These are phyloP conservation scores for Lentinula edodes DNA, from an alignment of 768 basidiomycete genomes.

Conservation along the genomic window DNA sequence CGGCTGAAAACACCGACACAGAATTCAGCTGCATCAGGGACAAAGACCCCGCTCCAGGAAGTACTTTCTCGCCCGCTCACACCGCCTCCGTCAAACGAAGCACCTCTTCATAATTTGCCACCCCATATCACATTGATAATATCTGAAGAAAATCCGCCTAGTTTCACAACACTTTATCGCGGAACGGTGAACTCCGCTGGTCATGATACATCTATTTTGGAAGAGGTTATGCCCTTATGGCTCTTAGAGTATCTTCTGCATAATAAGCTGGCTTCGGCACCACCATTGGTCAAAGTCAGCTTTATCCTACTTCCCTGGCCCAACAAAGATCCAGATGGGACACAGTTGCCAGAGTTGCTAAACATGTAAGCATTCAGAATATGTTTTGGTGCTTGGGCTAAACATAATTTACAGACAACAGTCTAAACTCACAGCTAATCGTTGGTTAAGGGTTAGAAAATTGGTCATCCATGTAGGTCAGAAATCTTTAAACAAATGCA, in stretches of 20 bases:
- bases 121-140: conserved; percentile 64
- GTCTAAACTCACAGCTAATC: conserved; percentile 83
- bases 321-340: conserved; percentile 47
- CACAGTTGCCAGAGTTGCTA: conserved; percentile 73
- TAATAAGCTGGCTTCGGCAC: conserved; percentile 48
- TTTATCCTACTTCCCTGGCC: conserved; percentile 84
- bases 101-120: conserved; percentile 59
- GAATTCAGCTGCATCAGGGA: conserved; percentile 10
- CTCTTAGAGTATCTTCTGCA: conserved; percentile 79
- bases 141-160: conserved; percentile 72
- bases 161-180: conserved; percentile 75
- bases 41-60: conserved; percentile 47
- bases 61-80: conserved; percentile 50
- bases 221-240: conserved; percentile 83
- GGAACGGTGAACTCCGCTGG: conserved; percentile 58
- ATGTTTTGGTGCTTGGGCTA: background rate
- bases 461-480: conserved; percentile 72
- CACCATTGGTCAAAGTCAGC: conserved; percentile 68
- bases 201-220: conserved; percentile 43
- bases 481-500: background rate
- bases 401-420: conserved; percentile 43
- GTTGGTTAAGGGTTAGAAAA: conserved; percentile 82
- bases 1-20: conserved; percentile 10
- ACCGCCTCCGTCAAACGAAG: conserved; percentile 70
- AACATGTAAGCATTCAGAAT: conserved; percentile 59